Conservation (phyloP, 2,329 filamentous ascomycete genomes). For the Didymella pomorum region DNA sequence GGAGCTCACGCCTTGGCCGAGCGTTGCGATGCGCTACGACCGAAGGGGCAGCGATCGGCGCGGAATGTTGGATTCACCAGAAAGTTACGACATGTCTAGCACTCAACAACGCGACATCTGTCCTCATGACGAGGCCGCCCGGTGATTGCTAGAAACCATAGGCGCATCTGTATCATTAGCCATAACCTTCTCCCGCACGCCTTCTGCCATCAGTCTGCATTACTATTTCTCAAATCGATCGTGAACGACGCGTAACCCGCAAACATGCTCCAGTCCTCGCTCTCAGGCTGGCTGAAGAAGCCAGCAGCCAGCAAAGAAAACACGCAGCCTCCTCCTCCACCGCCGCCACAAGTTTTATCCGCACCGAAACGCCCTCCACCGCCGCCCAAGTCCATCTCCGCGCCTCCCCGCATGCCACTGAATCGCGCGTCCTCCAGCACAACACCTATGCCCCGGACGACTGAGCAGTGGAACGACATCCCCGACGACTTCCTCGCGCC, state of each 20-base stretch:
- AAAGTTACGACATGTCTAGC: constrained; percentile 28
- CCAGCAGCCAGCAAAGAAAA: constrained; percentile 45
- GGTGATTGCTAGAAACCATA: constrained; percentile 1
- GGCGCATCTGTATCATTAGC: background rate
- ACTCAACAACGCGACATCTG: constrained; percentile 21
- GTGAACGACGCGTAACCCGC: constrained; percentile 8
- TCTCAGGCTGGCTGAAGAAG: constrained; percentile 59
- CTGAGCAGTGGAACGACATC: constrained; percentile 43
- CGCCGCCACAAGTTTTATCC: constrained; percentile 6
- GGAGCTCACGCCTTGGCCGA: constrained; percentile 41
- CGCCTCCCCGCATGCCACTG: constrained; percentile 26
- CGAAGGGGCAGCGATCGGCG: constrained; percentile 25
- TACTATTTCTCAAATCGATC: background rate
- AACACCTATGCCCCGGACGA: constrained; percentile 25
- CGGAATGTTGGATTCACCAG: constrained; percentile 28
- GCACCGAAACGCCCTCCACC: constrained; percentile 26
- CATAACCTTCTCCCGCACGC: background rate
- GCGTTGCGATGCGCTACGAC: constrained; percentile 31
- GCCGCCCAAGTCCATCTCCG: constrained; percentile 33
- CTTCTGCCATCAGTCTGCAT: background rate
- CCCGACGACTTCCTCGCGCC: constrained; percentile 39
- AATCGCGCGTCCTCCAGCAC: constrained; percentile 20
- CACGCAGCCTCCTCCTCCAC: constrained; percentile 21
- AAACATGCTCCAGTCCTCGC: constrained; percentile 56
- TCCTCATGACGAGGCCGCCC: constrained; percentile 12